Conservation (phyloP, 164 flowering plant genomes). For the Nymphaea thermarum region DNA sequence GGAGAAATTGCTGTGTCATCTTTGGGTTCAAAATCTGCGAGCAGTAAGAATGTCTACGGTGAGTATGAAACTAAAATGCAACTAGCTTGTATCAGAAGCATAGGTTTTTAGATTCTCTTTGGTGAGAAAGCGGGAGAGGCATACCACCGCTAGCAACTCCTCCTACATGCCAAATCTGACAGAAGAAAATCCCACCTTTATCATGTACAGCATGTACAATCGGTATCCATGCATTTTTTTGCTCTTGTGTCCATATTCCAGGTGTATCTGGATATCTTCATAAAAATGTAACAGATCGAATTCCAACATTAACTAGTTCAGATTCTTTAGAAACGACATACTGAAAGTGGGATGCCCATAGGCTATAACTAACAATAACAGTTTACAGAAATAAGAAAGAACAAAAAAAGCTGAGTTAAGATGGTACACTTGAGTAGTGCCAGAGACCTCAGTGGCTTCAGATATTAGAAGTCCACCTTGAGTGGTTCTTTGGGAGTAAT, state of each 20-base stretch:
- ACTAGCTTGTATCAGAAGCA: neutral
- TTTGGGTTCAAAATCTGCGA: neutral
- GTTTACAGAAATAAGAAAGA: neutral
- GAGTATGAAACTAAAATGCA: neutral
- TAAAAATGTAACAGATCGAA: neutral
- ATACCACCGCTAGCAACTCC: neutral
- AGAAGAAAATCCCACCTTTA: constrained; percentile 5
- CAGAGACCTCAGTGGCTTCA: constrained; percentile 44
- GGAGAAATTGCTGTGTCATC: neutral
- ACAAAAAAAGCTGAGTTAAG: neutral
- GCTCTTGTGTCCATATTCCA: constrained; percentile 1
- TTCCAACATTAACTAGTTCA: neutral
- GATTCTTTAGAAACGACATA: neutral
- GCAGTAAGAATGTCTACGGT: neutral
- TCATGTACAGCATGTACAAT: constrained; percentile 4
- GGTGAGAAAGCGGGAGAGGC: neutral
- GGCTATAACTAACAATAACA: too few relatives aligned
- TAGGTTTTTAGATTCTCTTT: neutral
- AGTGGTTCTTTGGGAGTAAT: constrained; percentile 42
- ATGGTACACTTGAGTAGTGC: constrained; percentile 29
- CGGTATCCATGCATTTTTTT: constrained; percentile 4
- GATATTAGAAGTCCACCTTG: constrained; percentile 41
- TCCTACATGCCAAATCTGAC: constrained; percentile 2
- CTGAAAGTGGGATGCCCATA: neutral
- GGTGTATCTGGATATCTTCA: constrained; percentile 1